A percentile compares a stretch with the other conserved stretches of the same genome.
phyloP scores from a whole-genome alignment of 208 protist species.

The Acanthamoeba castellanii region DNA sequence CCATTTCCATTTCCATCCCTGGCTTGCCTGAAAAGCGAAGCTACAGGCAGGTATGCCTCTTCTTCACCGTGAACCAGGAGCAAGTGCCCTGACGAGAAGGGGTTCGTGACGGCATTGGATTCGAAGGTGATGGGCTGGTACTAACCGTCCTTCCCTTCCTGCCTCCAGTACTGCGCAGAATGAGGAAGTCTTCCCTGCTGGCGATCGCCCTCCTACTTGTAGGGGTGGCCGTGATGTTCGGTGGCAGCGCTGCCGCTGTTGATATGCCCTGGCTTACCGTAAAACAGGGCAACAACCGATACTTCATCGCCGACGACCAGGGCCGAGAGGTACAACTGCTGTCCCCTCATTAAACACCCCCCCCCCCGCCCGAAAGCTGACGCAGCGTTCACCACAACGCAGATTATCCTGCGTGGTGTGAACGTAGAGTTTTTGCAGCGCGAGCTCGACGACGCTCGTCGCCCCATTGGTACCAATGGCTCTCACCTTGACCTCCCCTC shows the following conservation, averaged over 20 bases:
- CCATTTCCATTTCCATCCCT: too few relatives aligned
- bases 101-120: too few relatives aligned
- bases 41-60: too few relatives aligned
- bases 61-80: too few relatives aligned
- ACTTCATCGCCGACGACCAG: constrained; percentile 11
- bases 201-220: too few relatives aligned
- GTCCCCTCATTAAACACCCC: not conserved
- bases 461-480: not conserved
- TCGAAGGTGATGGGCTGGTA: too few relatives aligned
- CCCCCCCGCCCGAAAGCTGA: not conserved
- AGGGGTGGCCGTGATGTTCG: too few relatives aligned
- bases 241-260: not conserved
- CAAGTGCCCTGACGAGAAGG: too few relatives aligned
- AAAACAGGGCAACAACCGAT: not conserved
- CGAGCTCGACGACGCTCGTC: not conserved
- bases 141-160: too few relatives aligned
- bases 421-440: constrained; percentile 5
- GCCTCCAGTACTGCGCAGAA: too few relatives aligned
- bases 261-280: not conserved
- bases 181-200: too few relatives aligned
- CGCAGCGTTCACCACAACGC: not conserved
- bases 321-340: not conserved
- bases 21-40: too few relatives aligned
- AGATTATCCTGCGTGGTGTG: not conserved
- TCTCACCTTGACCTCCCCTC: not conserved